Base-by-base conservation (phyloP, 768 basidiomycete genomes). In the Trametes gibbosa region DNA sequence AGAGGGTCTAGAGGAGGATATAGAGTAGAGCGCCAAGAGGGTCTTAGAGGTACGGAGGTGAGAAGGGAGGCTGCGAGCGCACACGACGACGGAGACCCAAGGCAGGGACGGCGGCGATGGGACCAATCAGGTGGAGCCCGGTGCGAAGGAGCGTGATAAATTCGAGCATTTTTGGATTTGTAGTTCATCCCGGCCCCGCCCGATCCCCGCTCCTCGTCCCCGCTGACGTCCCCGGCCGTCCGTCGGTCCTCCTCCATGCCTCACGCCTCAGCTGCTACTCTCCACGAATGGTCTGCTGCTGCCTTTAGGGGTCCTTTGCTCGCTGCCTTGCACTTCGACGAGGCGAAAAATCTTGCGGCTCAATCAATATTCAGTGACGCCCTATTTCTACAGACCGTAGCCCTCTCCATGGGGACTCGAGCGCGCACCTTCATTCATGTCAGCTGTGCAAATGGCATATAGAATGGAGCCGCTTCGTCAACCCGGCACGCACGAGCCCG, bases 31-130 rank as follows among this genome's bases (percentile, higher is more conserved):
- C 14, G 45, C 42, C n/a, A 29, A 35, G 46, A 24, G 4, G 52
- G 64, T 59, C 59, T 61, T 56, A 62, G 60, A 32, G 59, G 52
- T 27, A 58, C 45, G 56, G 54, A 41, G 23, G 37, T 50, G 61
- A 35, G 50, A 43, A 32, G 49, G 59, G 43, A 51, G 57, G 52
- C 25, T 21, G 58, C 47, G 17, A 42, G 51, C 17, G 66, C 65
- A 66, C 65, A 66, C 66, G 65, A 68, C 63, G 50, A 32, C n/a
- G 56, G 37, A 29, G 17, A 29, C 46, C 55, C 56, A 61, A 42
- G 51, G 47, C 53, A 41, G 43, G 51, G 63, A 47, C 55, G 50
- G 58, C 46, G 50, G 59, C 53, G 37, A 56, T 61, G 56, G 63
- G 42, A 43, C 56, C 56, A 53, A 61, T 49, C 56, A 54, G 56